These are phyloP conservation scores for Gracilaria gracilis DNA, from an alignment of 23 red algal species.

Conservation along the genomic window DNA sequence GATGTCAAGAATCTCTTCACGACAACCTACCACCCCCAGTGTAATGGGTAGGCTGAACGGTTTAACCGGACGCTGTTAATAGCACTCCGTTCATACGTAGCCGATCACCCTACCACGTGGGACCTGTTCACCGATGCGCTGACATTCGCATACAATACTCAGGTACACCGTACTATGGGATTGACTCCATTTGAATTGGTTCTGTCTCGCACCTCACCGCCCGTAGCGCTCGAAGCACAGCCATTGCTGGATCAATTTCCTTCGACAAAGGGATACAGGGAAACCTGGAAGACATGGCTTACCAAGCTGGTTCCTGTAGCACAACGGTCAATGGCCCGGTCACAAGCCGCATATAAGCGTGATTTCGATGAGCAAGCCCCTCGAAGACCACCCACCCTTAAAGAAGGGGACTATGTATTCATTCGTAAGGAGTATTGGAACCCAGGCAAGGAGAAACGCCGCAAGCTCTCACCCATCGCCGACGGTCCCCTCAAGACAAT, in stretches of 20 bases:
- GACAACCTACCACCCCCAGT: slow-evolving; percentile 4
- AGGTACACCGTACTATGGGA: neutral
- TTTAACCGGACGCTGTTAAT: neutral
- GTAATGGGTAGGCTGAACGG: slow-evolving; percentile 12
- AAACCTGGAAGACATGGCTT: too few species aligned
- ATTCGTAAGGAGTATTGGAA: too few species aligned
- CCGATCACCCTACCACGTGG: neutral
- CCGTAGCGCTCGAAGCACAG: neutral
- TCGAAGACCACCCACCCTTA: too few species aligned
- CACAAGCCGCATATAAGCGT: slow-evolving; percentile 2
- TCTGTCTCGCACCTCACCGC: neutral
- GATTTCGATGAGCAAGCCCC: slow-evolving; percentile 11
- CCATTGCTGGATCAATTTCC: neutral
- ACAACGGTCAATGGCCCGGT: neutral
- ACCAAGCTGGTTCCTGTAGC: too few species aligned
- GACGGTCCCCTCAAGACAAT: neutral
- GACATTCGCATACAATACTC: neutral
- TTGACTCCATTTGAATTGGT: neutral
- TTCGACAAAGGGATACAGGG: neutral
- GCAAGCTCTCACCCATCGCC: neutral
- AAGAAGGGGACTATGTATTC: too few species aligned
- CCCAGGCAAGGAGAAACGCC: too few species aligned
- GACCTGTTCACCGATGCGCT: neutral
- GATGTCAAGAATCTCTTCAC: neutral
- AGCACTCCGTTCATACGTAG: neutral